phyloP scores from a whole-genome alignment of 805 yeast species.

The Wickerhamomyces kurtzmanii region DNA sequence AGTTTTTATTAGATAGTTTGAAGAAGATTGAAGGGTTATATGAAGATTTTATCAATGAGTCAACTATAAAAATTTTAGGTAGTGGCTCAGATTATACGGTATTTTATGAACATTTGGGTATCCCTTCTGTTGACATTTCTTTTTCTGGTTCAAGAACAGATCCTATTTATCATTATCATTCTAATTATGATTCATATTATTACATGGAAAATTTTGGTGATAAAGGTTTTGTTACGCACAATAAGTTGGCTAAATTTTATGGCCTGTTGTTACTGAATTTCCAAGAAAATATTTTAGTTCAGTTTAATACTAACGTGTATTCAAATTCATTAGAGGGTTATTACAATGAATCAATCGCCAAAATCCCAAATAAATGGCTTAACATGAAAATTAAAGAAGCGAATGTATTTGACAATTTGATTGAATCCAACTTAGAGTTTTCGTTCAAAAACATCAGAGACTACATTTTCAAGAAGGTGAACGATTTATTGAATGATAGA shows the following conservation, averaged over 20 bases:
- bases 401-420: no score
- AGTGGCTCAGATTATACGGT: slow-evolving; percentile 66
- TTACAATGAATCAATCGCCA: slow-evolving; percentile 23
- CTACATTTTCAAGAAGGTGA: no score
- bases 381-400: slow-evolving; percentile 9
- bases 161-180: slow-evolving; percentile 67
- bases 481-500: no score
- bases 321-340: slow-evolving; percentile 26
- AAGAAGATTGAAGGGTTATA: slow-evolving; percentile 23
- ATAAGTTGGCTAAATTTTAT: slow-evolving; percentile 40
- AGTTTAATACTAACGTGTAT: slow-evolving; percentile 24
- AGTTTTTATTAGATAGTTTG: slow-evolving; percentile 34
- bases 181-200: slow-evolving; percentile 60
- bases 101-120: slow-evolving; percentile 49
- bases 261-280: slow-evolving; percentile 40
- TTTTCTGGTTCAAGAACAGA: slow-evolving; percentile 35
- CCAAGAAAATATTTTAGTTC: slow-evolving; percentile 38
- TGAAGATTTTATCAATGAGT: slow-evolving; percentile 17
- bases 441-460: no score
- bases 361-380: slow-evolving; percentile 30
- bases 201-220: slow-evolving; percentile 65
- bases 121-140: slow-evolving; percentile 52
- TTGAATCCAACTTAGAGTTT: background rate
- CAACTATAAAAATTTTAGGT: slow-evolving; percentile 40
- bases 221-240: slow-evolving; percentile 51